Evolutionary conservation across 345 rosid genomes (phyloP).

Genomic region (Conringia planisiliqua): DNA sequence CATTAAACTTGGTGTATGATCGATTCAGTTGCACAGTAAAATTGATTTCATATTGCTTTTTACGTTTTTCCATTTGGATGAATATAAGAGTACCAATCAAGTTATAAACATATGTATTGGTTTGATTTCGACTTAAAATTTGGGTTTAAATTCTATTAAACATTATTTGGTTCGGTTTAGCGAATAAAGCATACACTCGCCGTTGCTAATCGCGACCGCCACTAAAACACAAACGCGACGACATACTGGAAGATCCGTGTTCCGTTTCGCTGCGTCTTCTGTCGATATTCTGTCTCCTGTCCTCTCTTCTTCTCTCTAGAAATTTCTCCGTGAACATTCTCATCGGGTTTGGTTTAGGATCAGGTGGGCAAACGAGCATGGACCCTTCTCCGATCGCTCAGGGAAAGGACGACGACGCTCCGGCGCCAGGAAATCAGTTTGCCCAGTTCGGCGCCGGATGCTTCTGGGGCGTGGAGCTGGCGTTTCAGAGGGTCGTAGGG

Average conservation of each 20-base stretch:
- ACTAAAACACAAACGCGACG: conserved; percentile 14
- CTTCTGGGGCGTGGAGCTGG: conserved; percentile 95
- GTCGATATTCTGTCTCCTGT: background rate
- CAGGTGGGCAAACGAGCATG: conserved; percentile 46
- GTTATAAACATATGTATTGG: background rate
- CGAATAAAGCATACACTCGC: background rate
- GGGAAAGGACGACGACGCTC: conserved; percentile 67
- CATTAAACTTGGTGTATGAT: background rate
- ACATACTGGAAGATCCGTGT: background rate
- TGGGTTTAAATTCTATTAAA: background rate
- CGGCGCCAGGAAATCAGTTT: conserved; percentile 70
- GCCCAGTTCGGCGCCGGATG: conserved; percentile 95
- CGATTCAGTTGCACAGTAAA: background rate
- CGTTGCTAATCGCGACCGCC: background rate
- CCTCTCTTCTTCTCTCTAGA: background rate
- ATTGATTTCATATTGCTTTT: background rate
- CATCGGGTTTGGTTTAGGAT: conserved; percentile 78
- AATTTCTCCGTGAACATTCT: conserved; percentile 68
- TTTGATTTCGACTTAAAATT: background rate
- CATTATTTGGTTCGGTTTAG: background rate
- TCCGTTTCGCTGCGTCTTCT: background rate
- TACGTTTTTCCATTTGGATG: background rate
- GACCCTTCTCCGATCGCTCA: conserved; percentile 67
- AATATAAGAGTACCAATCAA: background rate
- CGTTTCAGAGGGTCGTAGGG: conserved; percentile 79